phyloP scores from a whole-genome alignment of 202 grass and related monocot genomes.

The Elaeis oleifera region DNA sequence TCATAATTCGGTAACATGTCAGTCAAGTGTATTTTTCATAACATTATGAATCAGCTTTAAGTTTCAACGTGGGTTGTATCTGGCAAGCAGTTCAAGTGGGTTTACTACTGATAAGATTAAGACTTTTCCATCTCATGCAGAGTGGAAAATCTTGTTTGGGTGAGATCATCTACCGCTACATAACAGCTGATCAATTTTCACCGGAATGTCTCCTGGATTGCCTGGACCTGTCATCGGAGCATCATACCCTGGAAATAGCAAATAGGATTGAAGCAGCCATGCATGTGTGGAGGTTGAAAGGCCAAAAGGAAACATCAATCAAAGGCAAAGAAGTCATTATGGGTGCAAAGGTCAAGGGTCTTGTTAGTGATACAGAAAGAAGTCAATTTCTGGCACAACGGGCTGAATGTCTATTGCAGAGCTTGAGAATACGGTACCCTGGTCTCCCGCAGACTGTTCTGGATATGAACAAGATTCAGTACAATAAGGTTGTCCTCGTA shows the following conservation, averaged over 20 bases:
- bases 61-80: too few relatives aligned
- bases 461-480: constrained; percentile 99
- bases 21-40: too few relatives aligned
- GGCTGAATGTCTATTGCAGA: constrained; percentile 73
- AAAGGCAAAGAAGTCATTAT: constrained; percentile 63
- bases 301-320: constrained; percentile 45
- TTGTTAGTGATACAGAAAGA: constrained; percentile 61
- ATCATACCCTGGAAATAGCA: constrained; percentile 73
- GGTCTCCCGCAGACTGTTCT: constrained; percentile 85
- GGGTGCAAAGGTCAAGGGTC: constrained; percentile 88
- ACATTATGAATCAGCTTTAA: too few relatives aligned
- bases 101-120: too few relatives aligned
- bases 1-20: too few relatives aligned
- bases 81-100: too few relatives aligned
- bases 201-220: constrained; percentile 70
- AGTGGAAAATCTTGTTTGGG: constrained; percentile 64
- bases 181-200: constrained; percentile 78
- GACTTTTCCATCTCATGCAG: constrained; percentile 18
- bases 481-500: constrained; percentile 63
- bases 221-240: constrained; percentile 68
- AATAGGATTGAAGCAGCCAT: constrained; percentile 68
- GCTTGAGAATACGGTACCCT: constrained; percentile 82
- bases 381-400: constrained; percentile 59
- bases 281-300: constrained; percentile 87
- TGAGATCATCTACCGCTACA: constrained; percentile 62